Base-by-base conservation (phyloP, 192 early-diverging fungal species). In the Paraglomus brasilianum region DNA sequence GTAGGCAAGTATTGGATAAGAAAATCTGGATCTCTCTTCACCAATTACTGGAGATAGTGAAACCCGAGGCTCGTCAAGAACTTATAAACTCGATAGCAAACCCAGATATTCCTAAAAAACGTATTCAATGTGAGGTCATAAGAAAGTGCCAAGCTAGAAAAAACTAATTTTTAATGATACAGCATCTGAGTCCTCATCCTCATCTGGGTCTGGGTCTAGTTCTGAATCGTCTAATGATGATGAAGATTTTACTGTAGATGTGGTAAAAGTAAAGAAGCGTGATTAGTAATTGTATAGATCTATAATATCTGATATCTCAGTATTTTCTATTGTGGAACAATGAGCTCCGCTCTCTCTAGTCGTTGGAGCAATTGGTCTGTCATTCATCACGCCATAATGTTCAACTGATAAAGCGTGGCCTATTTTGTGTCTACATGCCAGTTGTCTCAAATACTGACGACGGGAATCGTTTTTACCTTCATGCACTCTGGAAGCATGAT, bases 191-290 rank as follows among this genome's bases (percentile, higher is more conserved):
- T 5, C 21, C 1, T 5, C 21, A 56, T 56, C 21, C 13, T 2
- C 48, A 49, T 49, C 48, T 49, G 48, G 4, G 30, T 30, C 30
- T 30, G 30, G 30, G 48, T 56, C 21, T 56, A 4, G 6, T 4
- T 56, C 21, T 56, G 21, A 56, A 56, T 56, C 21, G 53, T 56
- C 53, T 56, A 56, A 56, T 56, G 21, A 56, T 5, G 21, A 56
- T 56, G 6, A 56, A 17, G 21, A 6, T 56, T 56, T 56, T 56
- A 56, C 53, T 55, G 52, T 55, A 17, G 17, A 55, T 55, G 24
- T 55, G 17, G 17, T 55, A 56, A 56, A 56, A 56, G 1, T 6
- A 21, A 56, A 56, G 36, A 56, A 56, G 53, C 7, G 21, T 56
- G 21, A 1, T 56, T 56, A 56, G 53, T 56, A 30, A 30, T 30